phyloP scores from a whole-genome alignment of 1,284 basidiomycete genomes.

The Boletus semigastroideus region DNA sequence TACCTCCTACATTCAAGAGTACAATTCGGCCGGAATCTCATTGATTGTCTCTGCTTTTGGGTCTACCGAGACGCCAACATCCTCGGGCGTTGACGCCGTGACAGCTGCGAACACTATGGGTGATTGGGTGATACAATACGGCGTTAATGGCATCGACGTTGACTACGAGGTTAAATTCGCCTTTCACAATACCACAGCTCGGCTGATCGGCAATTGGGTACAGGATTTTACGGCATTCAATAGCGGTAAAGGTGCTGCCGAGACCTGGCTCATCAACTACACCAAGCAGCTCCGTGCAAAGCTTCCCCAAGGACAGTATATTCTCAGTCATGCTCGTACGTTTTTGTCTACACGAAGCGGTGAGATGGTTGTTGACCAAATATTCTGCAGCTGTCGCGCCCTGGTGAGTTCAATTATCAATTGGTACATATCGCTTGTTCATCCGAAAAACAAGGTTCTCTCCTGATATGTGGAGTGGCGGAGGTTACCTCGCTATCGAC shows the following conservation, averaged over 20 bases:
- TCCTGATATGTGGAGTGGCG: constrained; percentile 33
- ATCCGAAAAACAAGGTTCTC: constrained; percentile 23
- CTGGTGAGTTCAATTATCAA: constrained; percentile 17
- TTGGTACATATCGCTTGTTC: background rate
- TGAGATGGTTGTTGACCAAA: constrained; percentile 3
- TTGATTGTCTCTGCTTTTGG: constrained; percentile 60
- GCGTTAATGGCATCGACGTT: constrained; percentile 56
- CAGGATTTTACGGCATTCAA: constrained; percentile 49
- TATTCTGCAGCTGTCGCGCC: constrained; percentile 26
- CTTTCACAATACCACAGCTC: background rate
- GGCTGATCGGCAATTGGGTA: background rate
- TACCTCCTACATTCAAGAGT: constrained; percentile 45
- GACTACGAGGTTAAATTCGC: constrained; percentile 48
- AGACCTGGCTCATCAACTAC: constrained; percentile 45
- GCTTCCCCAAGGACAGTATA: constrained; percentile 39
- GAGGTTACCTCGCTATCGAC: constrained; percentile 56
- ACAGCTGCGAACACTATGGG: constrained; percentile 47
- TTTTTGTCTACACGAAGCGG: background rate
- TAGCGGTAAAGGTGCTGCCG: constrained; percentile 37
- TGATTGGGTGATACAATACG: constrained; percentile 48
- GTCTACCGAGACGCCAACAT: constrained; percentile 43
- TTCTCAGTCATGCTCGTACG: constrained; percentile 42
- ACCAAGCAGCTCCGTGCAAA: constrained; percentile 38
- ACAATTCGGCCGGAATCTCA: constrained; percentile 55
- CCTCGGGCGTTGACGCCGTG: constrained; percentile 39